Conservation (phyloP, 441 rosid species). For the Erodium moschatum region DNA sequence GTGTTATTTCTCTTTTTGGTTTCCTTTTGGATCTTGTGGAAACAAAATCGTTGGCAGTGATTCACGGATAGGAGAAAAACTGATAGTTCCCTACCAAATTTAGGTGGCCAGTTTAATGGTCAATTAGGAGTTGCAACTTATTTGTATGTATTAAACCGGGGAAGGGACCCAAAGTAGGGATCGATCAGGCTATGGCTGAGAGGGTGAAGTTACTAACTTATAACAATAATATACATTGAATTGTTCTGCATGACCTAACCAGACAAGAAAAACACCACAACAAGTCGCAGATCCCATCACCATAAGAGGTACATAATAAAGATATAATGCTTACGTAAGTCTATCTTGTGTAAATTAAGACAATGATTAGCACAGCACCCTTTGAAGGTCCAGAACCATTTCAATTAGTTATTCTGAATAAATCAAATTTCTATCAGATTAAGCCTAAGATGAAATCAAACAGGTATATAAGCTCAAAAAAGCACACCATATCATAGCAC, state of each 20-base stretch:
- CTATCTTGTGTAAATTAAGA: background rate
- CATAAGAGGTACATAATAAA: background rate
- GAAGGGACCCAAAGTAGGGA: background rate
- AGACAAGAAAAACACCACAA: background rate
- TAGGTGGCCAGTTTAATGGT: background rate
- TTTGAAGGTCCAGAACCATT: background rate
- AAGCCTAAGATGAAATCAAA: background rate
- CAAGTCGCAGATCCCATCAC: background rate
- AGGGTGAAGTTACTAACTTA: background rate
- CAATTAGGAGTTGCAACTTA: background rate
- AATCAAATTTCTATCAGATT: background rate
- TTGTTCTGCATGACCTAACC: background rate
- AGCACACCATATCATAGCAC: constrained; percentile 85
- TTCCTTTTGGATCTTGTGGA: background rate
- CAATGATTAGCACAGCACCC: background rate
- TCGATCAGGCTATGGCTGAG: background rate
- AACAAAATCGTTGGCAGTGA: background rate
- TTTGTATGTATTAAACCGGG: background rate
- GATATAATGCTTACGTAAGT: background rate
- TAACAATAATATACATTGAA: background rate
- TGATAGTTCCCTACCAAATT: background rate
- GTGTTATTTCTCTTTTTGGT: background rate
- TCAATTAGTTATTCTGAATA: background rate
- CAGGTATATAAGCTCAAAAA: constrained; percentile 22
- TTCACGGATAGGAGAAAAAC: background rate